Evolutionary conservation across 1,139 yeast species (phyloP).

Genomic region (Spencermartinsiella ligniputridi): DNA sequence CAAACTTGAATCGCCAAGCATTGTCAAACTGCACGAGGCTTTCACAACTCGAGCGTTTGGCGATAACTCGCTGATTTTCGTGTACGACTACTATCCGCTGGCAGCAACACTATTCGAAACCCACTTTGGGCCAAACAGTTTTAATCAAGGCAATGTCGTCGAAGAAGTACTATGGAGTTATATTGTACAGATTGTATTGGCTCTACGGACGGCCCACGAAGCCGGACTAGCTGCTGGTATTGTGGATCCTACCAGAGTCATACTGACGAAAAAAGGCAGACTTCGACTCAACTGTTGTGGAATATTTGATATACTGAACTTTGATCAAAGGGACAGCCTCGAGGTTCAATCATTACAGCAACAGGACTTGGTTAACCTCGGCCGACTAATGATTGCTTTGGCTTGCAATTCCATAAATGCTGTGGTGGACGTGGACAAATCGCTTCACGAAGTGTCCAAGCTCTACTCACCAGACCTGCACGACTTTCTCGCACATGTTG

Average conservation of each 20-base stretch:
- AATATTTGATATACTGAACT: conserved; percentile 59
- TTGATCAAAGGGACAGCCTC: conserved; percentile 33
- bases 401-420: conserved; percentile 35
- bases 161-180: conserved; percentile 73
- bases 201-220: conserved; percentile 58
- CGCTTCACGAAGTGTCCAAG: conserved; percentile 17
- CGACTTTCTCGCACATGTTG: conserved; percentile 17
- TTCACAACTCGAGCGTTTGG: conserved; percentile 87
- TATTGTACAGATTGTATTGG: conserved; percentile 67
- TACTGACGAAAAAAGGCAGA: conserved; percentile 67
- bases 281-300: conserved; percentile 71
- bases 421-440: conserved; percentile 21
- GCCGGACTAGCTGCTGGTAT: conserved; percentile 59
- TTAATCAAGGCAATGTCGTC: conserved; percentile 36
- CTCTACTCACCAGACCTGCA: conserved; percentile 18
- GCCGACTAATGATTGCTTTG: conserved; percentile 54
- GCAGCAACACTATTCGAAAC: conserved; percentile 54
- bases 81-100: conserved; percentile 67
- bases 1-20: conserved; percentile 46
- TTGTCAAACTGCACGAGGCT: conserved; percentile 70
- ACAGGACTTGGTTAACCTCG: conserved; percentile 54
- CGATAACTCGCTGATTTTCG: conserved; percentile 54
- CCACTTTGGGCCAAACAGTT: conserved; percentile 41
- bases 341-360: conserved; percentile 40
- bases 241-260: conserved; percentile 61